Evolutionary conservation across 23 red algal species (phyloP).

Genomic region (Chondrus crispus): DNA sequence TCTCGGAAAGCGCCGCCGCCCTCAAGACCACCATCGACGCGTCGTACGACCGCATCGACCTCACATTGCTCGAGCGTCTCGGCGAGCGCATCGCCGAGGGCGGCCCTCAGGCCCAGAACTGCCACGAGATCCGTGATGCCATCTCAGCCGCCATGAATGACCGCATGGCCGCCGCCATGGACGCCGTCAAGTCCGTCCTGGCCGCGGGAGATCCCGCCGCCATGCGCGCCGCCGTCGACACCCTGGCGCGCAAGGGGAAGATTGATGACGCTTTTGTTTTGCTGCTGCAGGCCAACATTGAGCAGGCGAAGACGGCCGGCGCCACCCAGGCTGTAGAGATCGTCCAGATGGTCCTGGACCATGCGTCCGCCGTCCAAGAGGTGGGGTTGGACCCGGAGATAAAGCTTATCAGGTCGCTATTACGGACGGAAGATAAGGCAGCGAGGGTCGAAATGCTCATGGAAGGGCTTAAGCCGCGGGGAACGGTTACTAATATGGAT

Average conservation of each 20-base stretch:
- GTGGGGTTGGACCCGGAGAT: slow-evolving; percentile 71
- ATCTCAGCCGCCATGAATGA: slow-evolving; percentile 75
- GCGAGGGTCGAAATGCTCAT: slow-evolving; percentile 68
- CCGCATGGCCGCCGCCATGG: slow-evolving; percentile 57
- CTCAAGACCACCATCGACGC: slow-evolving; percentile 4
- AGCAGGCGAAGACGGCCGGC: slow-evolving; percentile 78
- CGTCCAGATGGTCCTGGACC: slow-evolving; percentile 45
- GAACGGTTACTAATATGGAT: slow-evolving; percentile 56
- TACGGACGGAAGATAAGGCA: slow-evolving; percentile 75
- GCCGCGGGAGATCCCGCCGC: slow-evolving; percentile 42
- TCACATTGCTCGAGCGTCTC: slow-evolving; percentile 70
- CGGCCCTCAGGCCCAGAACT: background rate
- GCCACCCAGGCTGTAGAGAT: slow-evolving; percentile 60
- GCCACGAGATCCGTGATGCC: slow-evolving; percentile 40
- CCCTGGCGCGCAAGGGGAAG: slow-evolving; percentile 57
- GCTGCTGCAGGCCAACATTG: slow-evolving; percentile 82
- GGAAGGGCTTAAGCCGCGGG: slow-evolving; percentile 56
- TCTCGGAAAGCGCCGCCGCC: background rate
- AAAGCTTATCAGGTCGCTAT: slow-evolving; percentile 71
- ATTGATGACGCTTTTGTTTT: slow-evolving; percentile 93
- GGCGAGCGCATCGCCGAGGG: slow-evolving; percentile 31
- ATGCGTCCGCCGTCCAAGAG: slow-evolving; percentile 73
- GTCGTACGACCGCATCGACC: slow-evolving; percentile 34
- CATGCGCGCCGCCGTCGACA: slow-evolving; percentile 59
- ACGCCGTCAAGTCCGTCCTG: slow-evolving; percentile 46